Conservation (phyloP, 2,329 filamentous ascomycete species). For the Diaporthe eres region DNA sequence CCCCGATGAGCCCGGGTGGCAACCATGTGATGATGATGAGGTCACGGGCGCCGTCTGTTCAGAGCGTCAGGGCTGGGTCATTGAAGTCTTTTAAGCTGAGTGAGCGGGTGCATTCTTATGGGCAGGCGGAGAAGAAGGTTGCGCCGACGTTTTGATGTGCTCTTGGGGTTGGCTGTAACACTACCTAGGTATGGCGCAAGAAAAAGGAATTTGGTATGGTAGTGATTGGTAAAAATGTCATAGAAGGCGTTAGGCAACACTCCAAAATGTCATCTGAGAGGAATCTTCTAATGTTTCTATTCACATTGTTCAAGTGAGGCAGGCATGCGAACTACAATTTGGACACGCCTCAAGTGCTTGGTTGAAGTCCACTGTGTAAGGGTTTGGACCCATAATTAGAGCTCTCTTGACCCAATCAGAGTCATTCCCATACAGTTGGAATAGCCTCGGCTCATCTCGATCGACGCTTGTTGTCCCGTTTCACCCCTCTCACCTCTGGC, state of each 20-base stretch:
- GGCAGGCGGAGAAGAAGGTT: constrained; percentile 45
- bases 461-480: neutral
- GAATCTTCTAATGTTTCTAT: too few species aligned
- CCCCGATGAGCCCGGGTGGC: constrained; percentile 12
- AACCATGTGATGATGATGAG: constrained; percentile 42
- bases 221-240: neutral
- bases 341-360: too few species aligned
- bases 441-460: constrained; percentile 11
- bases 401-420: neutral
- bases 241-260: neutral
- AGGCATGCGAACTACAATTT: neutral
- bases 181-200: neutral
- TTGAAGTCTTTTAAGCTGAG: constrained; percentile 46
- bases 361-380: neutral
- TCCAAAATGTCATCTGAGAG: neutral
- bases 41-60: constrained; percentile 45
- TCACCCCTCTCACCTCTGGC: constrained; percentile 4
- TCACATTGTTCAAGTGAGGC: neutral
- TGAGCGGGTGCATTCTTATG: constrained; percentile 39
- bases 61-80: constrained; percentile 40
- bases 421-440: neutral
- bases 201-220: neutral
- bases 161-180: neutral
- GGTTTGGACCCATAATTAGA: neutral
- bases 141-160: constrained; percentile 45